Conservation (phyloP, 306 rosid species). For the Alnus glutinosa region DNA sequence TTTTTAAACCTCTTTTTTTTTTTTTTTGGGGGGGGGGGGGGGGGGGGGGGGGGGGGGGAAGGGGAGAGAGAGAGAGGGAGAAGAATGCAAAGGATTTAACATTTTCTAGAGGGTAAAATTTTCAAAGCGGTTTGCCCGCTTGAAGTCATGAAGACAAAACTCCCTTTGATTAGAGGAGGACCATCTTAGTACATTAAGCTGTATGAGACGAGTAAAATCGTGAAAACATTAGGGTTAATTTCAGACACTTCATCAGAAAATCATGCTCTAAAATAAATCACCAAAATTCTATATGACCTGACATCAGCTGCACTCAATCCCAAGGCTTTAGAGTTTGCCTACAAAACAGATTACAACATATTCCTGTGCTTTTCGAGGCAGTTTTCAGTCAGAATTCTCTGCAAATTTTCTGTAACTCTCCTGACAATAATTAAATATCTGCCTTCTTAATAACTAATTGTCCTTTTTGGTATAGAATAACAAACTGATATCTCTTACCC, state of each 20-base stretch:
- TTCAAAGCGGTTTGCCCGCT: not conserved
- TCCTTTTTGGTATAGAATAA: not conserved
- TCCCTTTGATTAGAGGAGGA: not conserved
- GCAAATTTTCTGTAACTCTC: not conserved
- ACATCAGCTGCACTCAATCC: not conserved
- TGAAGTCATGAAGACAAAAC: not conserved
- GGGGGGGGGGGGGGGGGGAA: not conserved
- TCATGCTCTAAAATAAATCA: not conserved
- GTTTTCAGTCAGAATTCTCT: not conserved
- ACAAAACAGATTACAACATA: not conserved
- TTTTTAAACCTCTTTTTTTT: conserved; percentile 8
- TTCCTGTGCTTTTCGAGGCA: not conserved
- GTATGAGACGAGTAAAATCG: not conserved
- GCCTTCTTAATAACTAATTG: not conserved
- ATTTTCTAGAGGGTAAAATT: not conserved
- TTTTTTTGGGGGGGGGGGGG: no score
- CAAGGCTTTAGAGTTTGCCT: not conserved
- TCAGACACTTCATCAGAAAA: not conserved
- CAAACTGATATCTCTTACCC: not conserved
- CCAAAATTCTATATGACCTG: not conserved
- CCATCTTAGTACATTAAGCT: not conserved
- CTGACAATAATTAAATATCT: not conserved
- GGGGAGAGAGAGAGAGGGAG: conserved; percentile 8
- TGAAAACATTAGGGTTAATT: not conserved
- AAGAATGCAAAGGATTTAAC: no score